A percentile compares a stretch with the other conserved stretches of the same genome.
Evolutionary conservation across 1,284 basidiomycete species (phyloP).

Genomic region (Puccinia novopanici): DNA sequence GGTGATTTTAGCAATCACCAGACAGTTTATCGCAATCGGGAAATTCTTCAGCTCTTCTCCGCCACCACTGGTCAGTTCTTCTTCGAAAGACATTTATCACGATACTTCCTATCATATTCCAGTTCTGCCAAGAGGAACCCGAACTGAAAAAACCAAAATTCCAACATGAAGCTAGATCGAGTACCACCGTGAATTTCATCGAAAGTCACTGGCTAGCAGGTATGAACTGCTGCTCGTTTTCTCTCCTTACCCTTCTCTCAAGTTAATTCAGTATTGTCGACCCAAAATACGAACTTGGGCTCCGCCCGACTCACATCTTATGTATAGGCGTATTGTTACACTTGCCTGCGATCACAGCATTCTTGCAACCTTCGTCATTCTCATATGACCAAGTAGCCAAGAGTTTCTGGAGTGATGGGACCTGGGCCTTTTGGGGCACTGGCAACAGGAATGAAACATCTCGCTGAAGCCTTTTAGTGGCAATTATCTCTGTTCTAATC

Average conservation of each 20-base stretch:
- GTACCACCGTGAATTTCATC: conserved; percentile 31
- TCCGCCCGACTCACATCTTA: not conserved
- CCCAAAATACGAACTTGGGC: not conserved
- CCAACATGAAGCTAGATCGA: conserved; percentile 21
- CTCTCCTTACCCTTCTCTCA: not conserved
- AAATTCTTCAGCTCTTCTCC: not conserved
- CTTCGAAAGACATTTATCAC: not conserved
- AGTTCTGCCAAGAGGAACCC: too few species aligned
- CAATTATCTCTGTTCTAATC: not conserved
- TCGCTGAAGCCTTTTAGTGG: not conserved
- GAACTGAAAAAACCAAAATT: not conserved
- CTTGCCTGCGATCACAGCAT: conserved; percentile 43
- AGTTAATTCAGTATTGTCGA: not conserved
- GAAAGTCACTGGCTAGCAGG: conserved; percentile 49
- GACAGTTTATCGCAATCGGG: conserved; percentile 6
- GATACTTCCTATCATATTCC: not conserved
- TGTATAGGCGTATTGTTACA: conserved; percentile 45
- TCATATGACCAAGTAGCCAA: conserved; percentile 37
- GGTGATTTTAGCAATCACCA: conserved; percentile 16
- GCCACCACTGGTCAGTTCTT: conserved; percentile 2
- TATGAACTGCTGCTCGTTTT: not conserved
- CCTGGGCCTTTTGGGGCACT: conserved; percentile 45
- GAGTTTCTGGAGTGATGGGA: conserved; percentile 24
- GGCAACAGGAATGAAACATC: conserved; percentile 31
- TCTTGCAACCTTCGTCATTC: conserved; percentile 41